Evolutionary conservation across 331 rosid genomes (phyloP), one percentile per base, ranked within the genome.

Genomic region (Rhamnella rubrinervis): DNA sequence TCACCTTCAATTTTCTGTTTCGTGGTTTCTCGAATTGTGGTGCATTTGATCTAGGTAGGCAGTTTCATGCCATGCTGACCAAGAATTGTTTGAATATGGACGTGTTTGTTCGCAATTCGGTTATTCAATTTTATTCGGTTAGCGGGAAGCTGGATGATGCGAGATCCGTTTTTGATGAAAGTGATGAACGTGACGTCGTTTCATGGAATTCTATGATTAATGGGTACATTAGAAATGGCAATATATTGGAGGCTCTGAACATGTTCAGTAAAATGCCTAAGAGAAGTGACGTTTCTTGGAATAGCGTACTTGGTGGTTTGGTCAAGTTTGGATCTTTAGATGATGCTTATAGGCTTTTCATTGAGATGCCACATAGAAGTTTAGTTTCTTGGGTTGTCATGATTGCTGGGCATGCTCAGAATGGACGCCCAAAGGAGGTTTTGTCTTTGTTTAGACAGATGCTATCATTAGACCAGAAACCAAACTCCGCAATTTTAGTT

Each of bases 101-200:
- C 13, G 71, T 65, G 44, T 65, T 73, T 20, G 66, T 73, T 64
- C 50, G 71, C 38, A 73, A 73, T 66, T 73, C 78, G 21, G 60
- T 58, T 1, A 73, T 73, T 73, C 78, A 65, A 44, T 73, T 73
- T 66, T 73, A 73, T n/a, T 73, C 71, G 16, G 71, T 73, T 26
- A 65, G 71, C 16, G 66, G 71, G 15, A 53, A 57, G 15, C 10
- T 73, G 28, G 66, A 39, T 44, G 64, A 39, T 25, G 78, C 78
- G 8, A 73, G 68, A 37, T 38, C 67, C 56, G 67, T 70, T 10
- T 70, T 76, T 21, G 61, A 70, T 19, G 52, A n/a, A 50, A 72
- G 70, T 46, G 51, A 28, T 8, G 57, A 76, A 58, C 55, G 18
- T 63, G 72, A 70, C 53, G 46, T 35, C 60, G 67, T 64, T 72